phyloP scores from a whole-genome alignment of 257 asterid species.

The Solanum piurae region DNA sequence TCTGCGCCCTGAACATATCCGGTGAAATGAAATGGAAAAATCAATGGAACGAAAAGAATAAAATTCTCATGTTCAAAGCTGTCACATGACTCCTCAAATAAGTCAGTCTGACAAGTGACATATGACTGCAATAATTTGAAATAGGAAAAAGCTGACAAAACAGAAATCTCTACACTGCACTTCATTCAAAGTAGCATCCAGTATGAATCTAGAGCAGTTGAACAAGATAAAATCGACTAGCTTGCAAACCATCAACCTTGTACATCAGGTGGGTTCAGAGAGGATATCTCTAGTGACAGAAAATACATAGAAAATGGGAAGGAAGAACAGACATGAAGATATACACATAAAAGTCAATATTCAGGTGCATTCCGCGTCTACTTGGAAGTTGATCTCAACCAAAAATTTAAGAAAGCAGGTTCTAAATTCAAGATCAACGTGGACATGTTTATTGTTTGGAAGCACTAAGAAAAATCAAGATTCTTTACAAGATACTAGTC shows the following conservation, averaged over 20 bases:
- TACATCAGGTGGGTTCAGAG: background rate
- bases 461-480: background rate
- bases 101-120: background rate
- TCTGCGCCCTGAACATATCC: slow-evolving; percentile 70
- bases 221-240: background rate
- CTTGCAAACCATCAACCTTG: background rate
- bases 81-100: background rate
- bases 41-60: background rate
- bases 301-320: background rate
- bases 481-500: background rate
- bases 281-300: background rate
- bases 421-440: background rate
- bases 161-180: background rate
- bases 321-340: background rate
- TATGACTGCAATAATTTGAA: background rate
- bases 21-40: background rate
- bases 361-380: background rate
- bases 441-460: background rate
- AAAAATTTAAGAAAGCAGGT: background rate
- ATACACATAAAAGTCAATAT: background rate
- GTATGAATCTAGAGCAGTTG: background rate
- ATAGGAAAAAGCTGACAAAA: background rate
- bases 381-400: background rate
- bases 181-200: background rate
- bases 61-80: background rate